Conservation (phyloP, 768 basidiomycete genomes). For the Suillus cothurnatus region DNA sequence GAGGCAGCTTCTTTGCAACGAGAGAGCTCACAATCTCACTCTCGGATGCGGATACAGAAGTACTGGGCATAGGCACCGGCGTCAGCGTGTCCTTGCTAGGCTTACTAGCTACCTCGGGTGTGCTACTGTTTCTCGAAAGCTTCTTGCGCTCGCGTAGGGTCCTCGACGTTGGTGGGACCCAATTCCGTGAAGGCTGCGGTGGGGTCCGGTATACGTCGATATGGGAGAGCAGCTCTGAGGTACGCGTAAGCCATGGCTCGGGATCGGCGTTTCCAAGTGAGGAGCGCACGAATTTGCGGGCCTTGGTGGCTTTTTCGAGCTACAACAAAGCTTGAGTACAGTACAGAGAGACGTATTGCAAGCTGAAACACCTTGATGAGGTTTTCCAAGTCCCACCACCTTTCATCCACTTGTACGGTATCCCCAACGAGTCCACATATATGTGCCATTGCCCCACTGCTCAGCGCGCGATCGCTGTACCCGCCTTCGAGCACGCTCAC, state of each 20-base stretch:
- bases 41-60: conserved; percentile 3
- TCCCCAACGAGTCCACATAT: conserved; percentile 59
- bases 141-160: conserved; percentile 54
- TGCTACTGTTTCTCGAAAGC: conserved; percentile 13
- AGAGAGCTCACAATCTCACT: background rate
- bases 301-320: conserved; percentile 69
- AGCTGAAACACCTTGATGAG: conserved; percentile 51
- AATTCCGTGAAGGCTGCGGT: conserved; percentile 7
- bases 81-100: conserved; percentile 19
- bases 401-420: conserved; percentile 35
- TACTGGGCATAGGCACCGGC: background rate
- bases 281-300: conserved; percentile 52
- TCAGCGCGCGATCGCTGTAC: conserved; percentile 88
- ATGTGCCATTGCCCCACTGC: conserved; percentile 83
- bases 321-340: conserved; percentile 24
- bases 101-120: conserved; percentile 12
- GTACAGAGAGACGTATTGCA: background rate
- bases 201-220: conserved; percentile 16
- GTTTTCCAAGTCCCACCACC: conserved; percentile 70
- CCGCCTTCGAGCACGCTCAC: conserved; percentile 95
- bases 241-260: conserved; percentile 62
- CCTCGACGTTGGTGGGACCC: conserved; percentile 41
- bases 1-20: conserved; percentile 48
- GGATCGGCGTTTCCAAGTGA: conserved; percentile 26
- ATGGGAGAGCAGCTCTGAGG: conserved; percentile 33